These are phyloP conservation scores for Penicillium sp. DNA, from an alignment of 2,329 filamentous ascomycete species.

Conservation along the genomic window DNA sequence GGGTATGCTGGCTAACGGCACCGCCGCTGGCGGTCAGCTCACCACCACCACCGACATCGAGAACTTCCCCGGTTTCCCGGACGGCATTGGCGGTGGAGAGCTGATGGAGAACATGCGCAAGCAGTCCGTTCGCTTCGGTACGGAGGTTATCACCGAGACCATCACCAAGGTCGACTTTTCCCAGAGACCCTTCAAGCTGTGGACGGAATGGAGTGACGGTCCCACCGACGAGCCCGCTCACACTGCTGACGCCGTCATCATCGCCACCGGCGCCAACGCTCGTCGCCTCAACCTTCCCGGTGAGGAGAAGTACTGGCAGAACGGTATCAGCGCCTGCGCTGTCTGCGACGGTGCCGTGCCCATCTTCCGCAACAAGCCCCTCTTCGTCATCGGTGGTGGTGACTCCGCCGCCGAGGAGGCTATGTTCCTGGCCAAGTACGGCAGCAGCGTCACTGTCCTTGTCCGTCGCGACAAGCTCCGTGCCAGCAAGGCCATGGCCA, in stretches of 20 bases:
- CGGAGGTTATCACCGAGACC: conserved; percentile 85
- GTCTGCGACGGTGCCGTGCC: conserved; percentile 95
- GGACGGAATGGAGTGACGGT: conserved; percentile 76
- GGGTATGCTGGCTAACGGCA: conserved; percentile 94
- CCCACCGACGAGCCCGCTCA: conserved; percentile 57
- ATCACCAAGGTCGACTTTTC: conserved; percentile 80
- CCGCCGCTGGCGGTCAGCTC: conserved; percentile 88
- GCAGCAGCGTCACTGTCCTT: conserved; percentile 84
- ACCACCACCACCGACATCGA: conserved; percentile 97
- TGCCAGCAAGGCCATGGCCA: conserved; percentile 85
- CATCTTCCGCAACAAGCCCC: conserved; percentile 91
- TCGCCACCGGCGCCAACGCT: conserved; percentile 90
- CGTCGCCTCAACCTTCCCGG: conserved; percentile 71
- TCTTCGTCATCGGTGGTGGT: conserved; percentile 91
- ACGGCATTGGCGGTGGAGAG: conserved; percentile 74
- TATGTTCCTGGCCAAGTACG: conserved; percentile 95
- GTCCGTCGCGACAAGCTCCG: conserved; percentile 79
- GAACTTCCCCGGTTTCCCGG: conserved; percentile 93
- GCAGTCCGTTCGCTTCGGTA: conserved; percentile 86
- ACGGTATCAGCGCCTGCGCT: conserved; percentile 88
- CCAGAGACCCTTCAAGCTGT: conserved; percentile 78
- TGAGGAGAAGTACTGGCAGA: conserved; percentile 95
- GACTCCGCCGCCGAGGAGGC: conserved; percentile 96
- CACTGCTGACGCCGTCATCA: conserved; percentile 85
- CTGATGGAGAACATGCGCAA: conserved; percentile 94